Evolutionary conservation across 2,329 filamentous ascomycete genomes (phyloP), one percentile per base, ranked within the genome.

Genomic region (Alternaria sp.): DNA sequence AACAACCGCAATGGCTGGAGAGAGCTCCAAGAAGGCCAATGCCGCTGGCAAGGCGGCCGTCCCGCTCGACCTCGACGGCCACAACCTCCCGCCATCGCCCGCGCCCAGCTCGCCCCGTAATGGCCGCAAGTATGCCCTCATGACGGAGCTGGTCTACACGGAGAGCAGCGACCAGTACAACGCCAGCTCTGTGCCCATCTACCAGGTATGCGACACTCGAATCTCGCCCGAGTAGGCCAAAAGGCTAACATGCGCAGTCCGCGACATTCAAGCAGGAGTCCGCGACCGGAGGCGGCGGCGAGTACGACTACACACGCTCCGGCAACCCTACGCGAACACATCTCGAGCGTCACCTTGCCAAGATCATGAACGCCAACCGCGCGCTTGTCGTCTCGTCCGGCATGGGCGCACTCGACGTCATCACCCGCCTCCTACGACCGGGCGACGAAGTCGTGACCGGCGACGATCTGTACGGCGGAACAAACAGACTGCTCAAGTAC

Each of bases 221-320:
- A 11, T 7, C 21, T 17, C 30, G 17, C 5, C 5, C 4, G 19
- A 1, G 26, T 15, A 1, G 23, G 8, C 15, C 8, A 52, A 8
- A 8, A 36, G 44, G 60, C 72, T 75, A 62, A 77, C 65, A 12
- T 36, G n/a, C 19, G n/a, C 68, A 90, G 87, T 97, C 93, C 52
- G 96, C 96, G 52, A 99, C 96, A 40, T 99, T 99, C 86, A 99
- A 99, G 83, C 96, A 98, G 82, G 88, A 88, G 21, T 93, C 91
- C 17, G 91, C 91, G 66, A 86, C 82, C 49, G 93, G 92, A 63
- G 93, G 93, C 64, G 91, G 89, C 70, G 85, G 88, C 76, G 94
- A 98, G 81, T 99, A 98, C 82, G 96, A 99, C 84, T 99, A 99
- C 84, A 98, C 96, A 64, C 92, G 96, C 65, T 98, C 94, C 36